Evolutionary conservation across 352 stramenopile genomes (phyloP), one percentile per base, ranked within the genome.

Genomic region (Phytophthora meadii): DNA sequence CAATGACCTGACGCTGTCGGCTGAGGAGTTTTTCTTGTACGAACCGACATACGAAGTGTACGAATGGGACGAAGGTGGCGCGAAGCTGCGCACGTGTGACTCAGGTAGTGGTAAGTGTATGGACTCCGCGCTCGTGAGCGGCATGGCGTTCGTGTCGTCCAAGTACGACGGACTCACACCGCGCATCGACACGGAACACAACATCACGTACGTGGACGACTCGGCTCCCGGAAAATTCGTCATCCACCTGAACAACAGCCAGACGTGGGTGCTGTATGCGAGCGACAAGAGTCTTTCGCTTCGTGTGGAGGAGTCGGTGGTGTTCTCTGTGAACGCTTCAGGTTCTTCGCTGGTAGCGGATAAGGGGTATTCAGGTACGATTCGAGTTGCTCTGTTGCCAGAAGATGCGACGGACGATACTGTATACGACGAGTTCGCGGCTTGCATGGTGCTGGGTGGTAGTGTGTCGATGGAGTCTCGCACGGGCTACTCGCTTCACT

Each of bases 261-360:
- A 90, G 60, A 89, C 72, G 30, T 94, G 86, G 86, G 79, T 94
- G n/a, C 49, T 94, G 32, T 94, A 88, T 54, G 57, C 81, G 1
- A 86, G 72, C 39, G 68, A 76, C 42, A 65, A 72, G 22, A 76
- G 49, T 27, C 60, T 72, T 4, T 79, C 61, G 4, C 76, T 89
- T 40, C 76, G 60, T n/a, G 53, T 84, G 28, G 74, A 87, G 44
- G 36, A 72, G 4, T 64, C 55, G 37, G 65, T 74, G 25, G 42
- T 60, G 14, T 73, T 77, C 47, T 84, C 66, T 2, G 54, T 81
- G 15, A 80, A 89, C 27, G 55, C 52, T 4, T 59, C 70, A 5
- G 61, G 61, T 4, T 79, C 69, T 15, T 84, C 79, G 0, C 54
- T 92, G 3, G 70, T 82, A 5, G 79, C 79, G 0, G 64, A 77